Conservation (phyloP, 1,284 basidiomycete genomes). For the Meripilus lineatus region DNA sequence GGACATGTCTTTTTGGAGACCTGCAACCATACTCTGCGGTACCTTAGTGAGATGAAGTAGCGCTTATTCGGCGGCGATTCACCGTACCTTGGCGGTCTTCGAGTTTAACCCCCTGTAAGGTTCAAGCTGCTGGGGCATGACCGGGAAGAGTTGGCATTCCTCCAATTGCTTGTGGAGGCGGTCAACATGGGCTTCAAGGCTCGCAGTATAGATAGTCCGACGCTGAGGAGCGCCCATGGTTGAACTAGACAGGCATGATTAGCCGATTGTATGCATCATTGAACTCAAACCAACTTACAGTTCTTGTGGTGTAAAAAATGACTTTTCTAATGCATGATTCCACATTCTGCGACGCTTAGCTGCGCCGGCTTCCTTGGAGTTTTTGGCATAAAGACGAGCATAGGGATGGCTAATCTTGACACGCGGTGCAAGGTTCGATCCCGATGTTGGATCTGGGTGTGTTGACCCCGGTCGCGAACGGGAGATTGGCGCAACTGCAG, state of each 20-base stretch:
- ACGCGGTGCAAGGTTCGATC: slow-evolving; percentile 13
- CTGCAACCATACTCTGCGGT: slow-evolving; percentile 65
- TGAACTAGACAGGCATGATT: too few relatives aligned
- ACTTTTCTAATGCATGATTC: slow-evolving; percentile 70
- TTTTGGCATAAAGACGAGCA: slow-evolving; percentile 54
- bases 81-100: slow-evolving; percentile 62
- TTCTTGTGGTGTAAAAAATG: slow-evolving; percentile 60
- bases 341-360: slow-evolving; percentile 63
- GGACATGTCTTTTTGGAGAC: slow-evolving; percentile 58
- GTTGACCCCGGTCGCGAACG: slow-evolving; percentile 8
- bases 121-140: slow-evolving; percentile 22
- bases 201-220: slow-evolving; percentile 29
- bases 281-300: slow-evolving; percentile 44
- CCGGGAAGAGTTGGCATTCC: slow-evolving; percentile 17
- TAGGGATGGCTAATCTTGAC: slow-evolving; percentile 56
- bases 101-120: slow-evolving; percentile 39
- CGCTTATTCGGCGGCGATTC: neutral
- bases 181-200: slow-evolving; percentile 28
- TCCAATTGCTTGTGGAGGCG: slow-evolving; percentile 25
- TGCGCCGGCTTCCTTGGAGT: slow-evolving; percentile 40
- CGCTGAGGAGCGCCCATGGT: slow-evolving; percentile 56
- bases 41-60: neutral
- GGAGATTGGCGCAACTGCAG: neutral
- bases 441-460: neutral
- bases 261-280: too few relatives aligned